Evolutionary conservation across 352 stramenopile genomes (phyloP), one percentile per base, ranked within the genome.

Genomic region (Globisporangium rhizosaccharum): DNA sequence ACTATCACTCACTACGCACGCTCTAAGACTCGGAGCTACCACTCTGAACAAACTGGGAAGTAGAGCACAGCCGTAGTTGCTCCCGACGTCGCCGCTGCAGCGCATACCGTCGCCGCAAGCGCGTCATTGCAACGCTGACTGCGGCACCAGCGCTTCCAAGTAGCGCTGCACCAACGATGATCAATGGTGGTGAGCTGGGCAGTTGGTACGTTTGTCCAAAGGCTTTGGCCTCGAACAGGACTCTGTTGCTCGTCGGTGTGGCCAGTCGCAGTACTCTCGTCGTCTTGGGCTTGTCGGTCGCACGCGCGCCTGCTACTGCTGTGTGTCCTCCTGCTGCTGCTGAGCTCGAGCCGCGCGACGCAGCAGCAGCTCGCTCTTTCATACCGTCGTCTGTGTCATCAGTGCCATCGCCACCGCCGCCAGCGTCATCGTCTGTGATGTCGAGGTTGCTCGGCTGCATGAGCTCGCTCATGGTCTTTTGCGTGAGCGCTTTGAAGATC

Each of bases 381-480:
- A 3, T 36, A 0, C 10, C 10, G 15, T 37, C 51, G 37, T 15
- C 41, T 12, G 28, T 20, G 18, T 42, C 51, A 33, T 42, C 20
- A 28, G 14, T 33, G 8, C 25, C 53, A 37, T 30, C 28, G 15
- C 17, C 23, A 23, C 4, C 28, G 15, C 17, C 33, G 18, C 4
- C 51, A 47, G 20, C 17, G 17, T 23, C 25, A 15, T 62, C 30
- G 23, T 56, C 36, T 1, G 42, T 49, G 18, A 65, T 67, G 51
- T 81, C 67, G 12, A 80, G 55, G 48, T 82, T 82, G 56, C 60
- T 73, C 5, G 65, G 54, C 41, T 62, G 52, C 41, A 65, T 65
- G 39, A 78, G 55, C 25, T 75, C 70, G 30, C 42, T 55, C 23
- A 71, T 44, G 15, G 68, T 25, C 33, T 79, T 82, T 49, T 82